Evolutionary conservation across 2,329 filamentous ascomycete genomes (phyloP), one percentile per base, ranked within the genome.

Genomic region (Aspergillus fumigatus): DNA sequence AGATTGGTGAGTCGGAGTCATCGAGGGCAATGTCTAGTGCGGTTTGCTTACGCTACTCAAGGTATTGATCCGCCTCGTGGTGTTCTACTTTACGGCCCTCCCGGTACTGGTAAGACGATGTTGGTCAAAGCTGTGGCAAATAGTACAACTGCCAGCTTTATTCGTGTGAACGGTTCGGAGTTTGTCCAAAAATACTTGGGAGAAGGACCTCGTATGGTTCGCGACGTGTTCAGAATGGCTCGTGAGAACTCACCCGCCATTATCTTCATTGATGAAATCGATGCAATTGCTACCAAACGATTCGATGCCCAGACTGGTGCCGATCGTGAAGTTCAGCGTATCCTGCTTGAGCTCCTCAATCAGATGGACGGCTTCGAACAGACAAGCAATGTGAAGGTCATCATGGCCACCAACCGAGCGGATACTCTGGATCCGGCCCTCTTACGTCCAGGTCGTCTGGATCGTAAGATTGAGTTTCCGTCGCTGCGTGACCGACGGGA

Each of bases 361-460:
- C 94, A 99, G 79, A 99, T 99, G 94, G 94, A 99, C 74, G 94
- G 94, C 63, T 99, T 99, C 80, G 94, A 99, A 75, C 94, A 99
- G 77, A 96, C 92, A 0, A 90, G 91, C 74, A 99, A 99, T 76
- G 94, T 99, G 77, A 99, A 99, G 81, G 94, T 99, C 73, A 99
- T 99, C 79, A 99, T 99, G 94, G 94, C 94, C 65, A 99, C 94
- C 65, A 99, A 99, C 81, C 89, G 94, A 73, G 93, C 94, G 64
- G 94, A 97, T 75, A 99, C 94, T 6, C 84, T 99, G 63, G 94
- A 99, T 73, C 94, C 94, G 17, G 94, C 94, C 45, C 83, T 99
- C 60, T 85, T 99, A 59, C 91, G 94, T 68, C 94, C 94, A 32
- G 94, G 94, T 65, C 92, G 94, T 80, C 83, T 99, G 57, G 94